Evolutionary conservation across 164 flowering plant genomes (phyloP), one percentile per base, ranked within the genome.

Genomic region (Magnolia sinica): DNA sequence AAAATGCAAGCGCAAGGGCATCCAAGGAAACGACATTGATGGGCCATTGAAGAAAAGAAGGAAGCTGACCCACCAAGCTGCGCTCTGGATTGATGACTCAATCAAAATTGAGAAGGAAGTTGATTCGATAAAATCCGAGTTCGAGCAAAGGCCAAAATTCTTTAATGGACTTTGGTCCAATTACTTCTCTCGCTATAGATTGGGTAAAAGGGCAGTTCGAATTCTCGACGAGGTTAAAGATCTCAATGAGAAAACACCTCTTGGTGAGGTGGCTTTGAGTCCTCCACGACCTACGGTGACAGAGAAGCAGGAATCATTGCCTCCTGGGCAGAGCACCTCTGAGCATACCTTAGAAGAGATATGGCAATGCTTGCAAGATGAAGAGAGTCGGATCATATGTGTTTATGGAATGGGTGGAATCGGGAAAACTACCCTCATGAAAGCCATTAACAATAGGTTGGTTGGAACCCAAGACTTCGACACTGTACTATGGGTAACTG

Each of bases 141-240:
- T 11, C 13, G 23, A 45, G 37, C 74, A 68, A 66, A 51, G 50
- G 20, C 59, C 49, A 27, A 75, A 73, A 45, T 7, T 29, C 10
- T 1, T 70, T 9, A 29, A 72, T 50, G 20, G 71, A 11, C 63
- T 67, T 8, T 70, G 64, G 55, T 29, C 81, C 73, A 80, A 80
- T 61, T 76, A 52, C 65, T 11, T 50, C 50, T 76, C 82, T 3
- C 64, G 65, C 45, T 82, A 82, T 71, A 79, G 65, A 50, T 13
- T 80, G 0, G 85, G 82, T 8, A 79, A 76, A 64, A 69, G 7
- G 50, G 77, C 75, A 0, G 37, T 19, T 1, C 1, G 66, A 68
- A 74, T 16, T 63, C 45, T 82, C 0, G 45, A 10, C 3, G 70
- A 0, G 4, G 75, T 72, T 22, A 19, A 1, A 0, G 24, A 55